A percentile compares a stretch with the other conserved stretches of the same genome.
Conservation (phyloP, 2,329 filamentous ascomycete species). For the Penicillium sp. region DNA sequence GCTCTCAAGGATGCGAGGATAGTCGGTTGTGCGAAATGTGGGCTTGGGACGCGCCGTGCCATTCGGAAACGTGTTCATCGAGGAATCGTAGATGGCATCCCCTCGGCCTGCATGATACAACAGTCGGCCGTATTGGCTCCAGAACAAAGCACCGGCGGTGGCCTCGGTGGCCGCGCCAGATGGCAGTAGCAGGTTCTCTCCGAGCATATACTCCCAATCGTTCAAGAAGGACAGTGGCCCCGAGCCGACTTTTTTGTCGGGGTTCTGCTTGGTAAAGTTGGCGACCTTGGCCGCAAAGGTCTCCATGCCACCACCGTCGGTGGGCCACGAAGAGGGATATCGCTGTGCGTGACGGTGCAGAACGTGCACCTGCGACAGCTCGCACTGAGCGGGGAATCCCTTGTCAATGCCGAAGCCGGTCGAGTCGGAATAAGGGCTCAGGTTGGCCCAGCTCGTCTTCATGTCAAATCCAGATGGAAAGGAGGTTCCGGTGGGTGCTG, state of each 20-base stretch:
- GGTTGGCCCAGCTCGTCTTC: conserved; percentile 28
- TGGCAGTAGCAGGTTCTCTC: conserved; percentile 48
- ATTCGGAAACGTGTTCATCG: conserved; percentile 39
- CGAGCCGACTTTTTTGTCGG: conserved; percentile 34
- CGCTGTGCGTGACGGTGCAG: conserved; percentile 57
- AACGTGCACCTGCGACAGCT: conserved; percentile 54
- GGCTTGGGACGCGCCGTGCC: conserved; percentile 50
- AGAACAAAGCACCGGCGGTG: conserved; percentile 50
- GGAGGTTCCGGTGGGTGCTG: conserved; percentile 22
- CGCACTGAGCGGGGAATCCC: conserved; percentile 54
- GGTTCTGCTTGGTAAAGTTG: conserved; percentile 44
- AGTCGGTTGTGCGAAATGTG: conserved; percentile 53
- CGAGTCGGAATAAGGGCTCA: conserved; percentile 27
- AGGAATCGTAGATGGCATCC: conserved; percentile 49
- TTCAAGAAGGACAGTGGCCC: conserved; percentile 55
- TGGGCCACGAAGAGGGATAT: conserved; percentile 47
- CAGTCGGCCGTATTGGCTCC: conserved; percentile 55
- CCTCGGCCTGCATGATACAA: conserved; percentile 51
- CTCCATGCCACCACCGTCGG: conserved; percentile 51
- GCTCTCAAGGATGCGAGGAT: conserved; percentile 56
- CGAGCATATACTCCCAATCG: conserved; percentile 49
- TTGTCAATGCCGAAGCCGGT: conserved; percentile 21
- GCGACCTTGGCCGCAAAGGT: conserved; percentile 50
- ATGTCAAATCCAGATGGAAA: conserved; percentile 31
- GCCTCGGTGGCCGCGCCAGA: conserved; percentile 53